Evolutionary conservation across 1,284 basidiomycete species (phyloP), one percentile per base, ranked within the genome.

Genomic region (Malassezia furfur): DNA sequence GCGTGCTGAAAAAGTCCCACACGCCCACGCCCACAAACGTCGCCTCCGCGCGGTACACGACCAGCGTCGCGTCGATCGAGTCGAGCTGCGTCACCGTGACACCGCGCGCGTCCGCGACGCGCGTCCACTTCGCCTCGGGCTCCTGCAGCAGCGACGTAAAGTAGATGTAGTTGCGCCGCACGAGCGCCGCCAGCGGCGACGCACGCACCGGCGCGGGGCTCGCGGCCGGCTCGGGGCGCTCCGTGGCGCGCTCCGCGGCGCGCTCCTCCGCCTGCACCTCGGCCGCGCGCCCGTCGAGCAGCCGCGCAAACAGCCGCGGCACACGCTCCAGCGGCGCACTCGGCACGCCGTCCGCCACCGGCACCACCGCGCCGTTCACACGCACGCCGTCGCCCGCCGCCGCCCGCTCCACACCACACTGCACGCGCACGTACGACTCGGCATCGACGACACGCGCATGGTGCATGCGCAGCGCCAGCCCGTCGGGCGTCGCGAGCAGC

Each of bases 131-230:
- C 2, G 90, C 90, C 74, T 96, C 91, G 0, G 94, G 94, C 71
- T 98, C 94, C 76, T 98, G 94, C 38, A 98, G 77, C 19, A 99
- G 79, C 0, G 91, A 94, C 1, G 91, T 93, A 74, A 99, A 98
- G 76, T 98, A 75, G 57, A 96, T 96, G 74, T 99, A 99, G 75
- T 89, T 94, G 58, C 93, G 81, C 68, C 85, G 83, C 30, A 96
- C 86, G 57, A 91, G 80, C 14, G 87, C 84, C 10, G 87, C 76
- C 39, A 96, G 85, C 4, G 84, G 82, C 46, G 45, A 45, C 32
- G 32, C 32, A 14, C 32, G 32, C 32, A 8, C 6, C 32, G 32
- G 32, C 32, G 32, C 37, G n/a, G 17, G 10, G 36, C 6, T 12
- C 36, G 36, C 17, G 17, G 6, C 36, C 32, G 32, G 4, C 11